Percentiles rank a stretch among this genome's conserved stretches.
These are phyloP conservation scores for Pilasporangium apinafurcum DNA, from an alignment of 352 stramenopile genomes.

Conservation along the genomic window DNA sequence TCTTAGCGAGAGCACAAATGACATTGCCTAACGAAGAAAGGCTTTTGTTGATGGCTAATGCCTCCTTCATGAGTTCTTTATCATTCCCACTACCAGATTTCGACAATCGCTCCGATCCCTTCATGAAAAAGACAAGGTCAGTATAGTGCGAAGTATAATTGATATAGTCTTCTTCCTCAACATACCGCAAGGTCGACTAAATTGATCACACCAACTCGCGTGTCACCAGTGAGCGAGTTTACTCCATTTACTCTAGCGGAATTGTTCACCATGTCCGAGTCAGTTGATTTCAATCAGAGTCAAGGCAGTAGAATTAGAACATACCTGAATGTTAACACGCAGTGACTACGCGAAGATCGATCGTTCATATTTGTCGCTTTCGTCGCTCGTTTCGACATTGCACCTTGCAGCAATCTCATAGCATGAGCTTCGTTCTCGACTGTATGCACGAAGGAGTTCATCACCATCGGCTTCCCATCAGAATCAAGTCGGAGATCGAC, in stretches of 20 bases:
- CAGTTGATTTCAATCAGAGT: not conserved
- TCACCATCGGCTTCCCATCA: conserved; percentile 53
- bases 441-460: conserved; percentile 54
- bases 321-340: conserved; percentile 78
- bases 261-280: not conserved
- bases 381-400: conserved; percentile 54
- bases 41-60: conserved; percentile 85
- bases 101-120: conserved; percentile 82
- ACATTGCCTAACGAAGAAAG: conserved; percentile 80
- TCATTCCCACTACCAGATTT: conserved; percentile 73
- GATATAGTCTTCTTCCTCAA: no score
- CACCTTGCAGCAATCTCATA: conserved; percentile 57
- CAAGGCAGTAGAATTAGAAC: not conserved
- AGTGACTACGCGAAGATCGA: conserved; percentile 78
- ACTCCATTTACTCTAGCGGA: conserved; percentile 41
- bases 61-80: conserved; percentile 78
- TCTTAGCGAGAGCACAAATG: conserved; percentile 75
- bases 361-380: conserved; percentile 86
- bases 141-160: no score
- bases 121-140: conserved; percentile 1
- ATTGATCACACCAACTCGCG: conserved; percentile 62
- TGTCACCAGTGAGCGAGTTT: conserved; percentile 49
- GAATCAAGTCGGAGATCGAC: conserved; percentile 65
- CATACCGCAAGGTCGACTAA: conserved; percentile 76
- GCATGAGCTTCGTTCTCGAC: conserved; percentile 55